Conservation (phyloP, 768 basidiomycete genomes). For the Pisolithus tinctorius region DNA sequence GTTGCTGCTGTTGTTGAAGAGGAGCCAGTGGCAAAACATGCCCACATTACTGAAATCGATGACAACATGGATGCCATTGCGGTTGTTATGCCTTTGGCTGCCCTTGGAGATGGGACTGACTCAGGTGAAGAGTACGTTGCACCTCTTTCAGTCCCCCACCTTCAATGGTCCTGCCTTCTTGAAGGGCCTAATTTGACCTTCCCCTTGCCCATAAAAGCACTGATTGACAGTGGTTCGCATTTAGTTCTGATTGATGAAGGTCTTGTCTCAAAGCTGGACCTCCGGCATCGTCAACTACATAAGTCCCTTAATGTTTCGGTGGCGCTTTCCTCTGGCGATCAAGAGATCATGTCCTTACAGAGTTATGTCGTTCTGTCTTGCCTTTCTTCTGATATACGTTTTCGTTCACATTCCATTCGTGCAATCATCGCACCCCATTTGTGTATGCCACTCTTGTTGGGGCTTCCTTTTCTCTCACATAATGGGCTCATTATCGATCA, state of each 20-base stretch:
- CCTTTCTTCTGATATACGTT: not conserved
- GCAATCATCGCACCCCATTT: not conserved
- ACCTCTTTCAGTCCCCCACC: too few species aligned
- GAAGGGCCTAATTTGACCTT: too few species aligned
- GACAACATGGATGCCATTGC: too few species aligned
- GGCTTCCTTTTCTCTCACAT: not conserved
- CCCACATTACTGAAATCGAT: too few species aligned
- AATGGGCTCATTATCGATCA: conserved; percentile 4
- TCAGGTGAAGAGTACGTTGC: too few species aligned
- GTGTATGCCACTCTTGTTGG: not conserved
- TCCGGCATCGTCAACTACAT: not conserved
- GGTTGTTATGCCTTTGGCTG: too few species aligned
- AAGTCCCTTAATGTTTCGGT: not conserved
- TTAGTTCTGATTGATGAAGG: not conserved
- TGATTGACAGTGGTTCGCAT: too few species aligned
- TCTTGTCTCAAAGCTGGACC: not conserved
- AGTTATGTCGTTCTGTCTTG: not conserved
- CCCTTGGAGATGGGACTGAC: too few species aligned
- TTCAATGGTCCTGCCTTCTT: too few species aligned
- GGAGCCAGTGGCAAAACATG: fast-evolving
- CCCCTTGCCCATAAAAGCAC: too few species aligned
- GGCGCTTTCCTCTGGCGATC: not conserved
- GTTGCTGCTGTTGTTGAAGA: too few species aligned
- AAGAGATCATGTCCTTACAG: not conserved
- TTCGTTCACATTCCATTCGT: not conserved